Evolutionary conservation across 345 rosid species (phyloP), one percentile per base, ranked within the genome.

Genomic region (Citrus trifoliata): DNA sequence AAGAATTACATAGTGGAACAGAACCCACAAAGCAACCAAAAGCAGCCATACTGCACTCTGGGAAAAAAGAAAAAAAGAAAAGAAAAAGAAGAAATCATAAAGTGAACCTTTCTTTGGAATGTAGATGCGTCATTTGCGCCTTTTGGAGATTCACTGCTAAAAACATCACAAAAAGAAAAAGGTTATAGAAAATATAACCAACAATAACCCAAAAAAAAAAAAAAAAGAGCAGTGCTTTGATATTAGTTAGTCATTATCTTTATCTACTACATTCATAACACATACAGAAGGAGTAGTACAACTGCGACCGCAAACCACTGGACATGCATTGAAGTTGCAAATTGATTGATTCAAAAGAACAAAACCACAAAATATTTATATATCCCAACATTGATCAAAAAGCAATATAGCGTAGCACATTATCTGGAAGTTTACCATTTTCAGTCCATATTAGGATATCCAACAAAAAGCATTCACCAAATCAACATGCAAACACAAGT

Each of bases 41-140:
- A 10, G 51, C 18, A 46, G 51, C 62, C 25, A 59, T n/a, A 7
- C 25, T 2, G 8, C 27, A n/a, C 27, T 9, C 62, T 8, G 2
- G 28, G 24, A 59, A 24, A n/a, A 58, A 21, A 65, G 24, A 59
- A 24, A n/a, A 58, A 6, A 65, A 65, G 22, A 32, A 56, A 56
- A 58, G 25, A 58, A n/a, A n/a, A n/a, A 59, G 1, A 22, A 21
- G 22, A n/a, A 19, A 21, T 35, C 7, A 33, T 22, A 5, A 75
- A 70, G 80, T 85, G 71, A 79, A 94, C 99, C 99, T 96, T 96
- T 85, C 98, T 92, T 83, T 96, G 98, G 89, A 96, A 96, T 67
- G 98, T 94, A 73, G 98, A 94, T 71, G 98, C 98, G 88, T 94
- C 98, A 87, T 91, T 94, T 81, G 97, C 94, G 70, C 99, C 99